Conservation (phyloP, 305 asterid species). For the Nicotiana rustica region DNA sequence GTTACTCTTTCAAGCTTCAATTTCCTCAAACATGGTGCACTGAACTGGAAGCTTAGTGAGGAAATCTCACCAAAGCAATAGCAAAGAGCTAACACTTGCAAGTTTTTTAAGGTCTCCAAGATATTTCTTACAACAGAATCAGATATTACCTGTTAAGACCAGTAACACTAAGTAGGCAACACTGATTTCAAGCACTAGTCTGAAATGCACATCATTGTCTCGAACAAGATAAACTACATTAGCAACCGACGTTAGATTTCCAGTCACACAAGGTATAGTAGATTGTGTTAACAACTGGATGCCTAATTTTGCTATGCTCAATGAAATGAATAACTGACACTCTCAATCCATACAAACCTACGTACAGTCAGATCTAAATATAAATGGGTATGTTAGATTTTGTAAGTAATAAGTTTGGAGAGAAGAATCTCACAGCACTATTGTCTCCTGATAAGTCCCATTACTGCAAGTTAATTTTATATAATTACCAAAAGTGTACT, state of each 20-base stretch:
- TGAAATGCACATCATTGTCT: slow-evolving; percentile 10
- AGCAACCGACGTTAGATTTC: not conserved
- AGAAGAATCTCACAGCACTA: not conserved
- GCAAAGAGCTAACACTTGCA: slow-evolving; percentile 72
- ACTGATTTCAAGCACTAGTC: slow-evolving; percentile 12
- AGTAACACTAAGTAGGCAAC: slow-evolving; percentile 30
- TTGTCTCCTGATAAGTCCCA: slow-evolving; percentile 1
- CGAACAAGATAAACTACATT: not conserved
- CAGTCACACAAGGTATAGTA: not conserved
- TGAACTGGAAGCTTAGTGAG: slow-evolving; percentile 57
- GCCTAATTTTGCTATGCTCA: not conserved
- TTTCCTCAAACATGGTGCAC: slow-evolving; percentile 73
- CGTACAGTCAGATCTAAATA: not conserved
- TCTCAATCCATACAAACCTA: slow-evolving; percentile 20
- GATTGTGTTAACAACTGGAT: slow-evolving; percentile 26
- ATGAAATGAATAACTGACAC: not conserved
- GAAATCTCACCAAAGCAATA: slow-evolving; percentile 88
- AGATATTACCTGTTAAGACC: slow-evolving; percentile 67
- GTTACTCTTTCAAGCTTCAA: slow-evolving; percentile 89
- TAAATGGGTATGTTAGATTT: not conserved
- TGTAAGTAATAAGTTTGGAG: not conserved
- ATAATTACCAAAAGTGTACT: not conserved
- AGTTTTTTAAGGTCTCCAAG: slow-evolving; percentile 52
- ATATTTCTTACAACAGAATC: slow-evolving; percentile 65
- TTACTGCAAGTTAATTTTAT: not conserved